Evolutionary conservation across 1,284 basidiomycete species (phyloP).

Genomic region (Fomitopsis betulina): DNA sequence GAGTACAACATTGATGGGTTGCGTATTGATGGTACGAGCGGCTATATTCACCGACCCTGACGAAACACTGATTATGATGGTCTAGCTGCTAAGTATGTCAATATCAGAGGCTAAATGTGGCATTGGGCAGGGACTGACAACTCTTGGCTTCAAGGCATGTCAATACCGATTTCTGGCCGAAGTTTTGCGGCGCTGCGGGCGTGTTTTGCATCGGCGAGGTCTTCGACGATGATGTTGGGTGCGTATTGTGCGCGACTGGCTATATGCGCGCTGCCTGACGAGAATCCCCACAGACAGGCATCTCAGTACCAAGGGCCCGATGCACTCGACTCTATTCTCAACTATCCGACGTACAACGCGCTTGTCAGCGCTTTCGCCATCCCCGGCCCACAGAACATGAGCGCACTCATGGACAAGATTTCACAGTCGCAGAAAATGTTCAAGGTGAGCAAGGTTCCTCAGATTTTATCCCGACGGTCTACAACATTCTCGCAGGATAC

Average conservation of each 20-base stretch:
- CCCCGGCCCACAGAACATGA: conserved; percentile 30
- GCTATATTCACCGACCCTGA: background rate
- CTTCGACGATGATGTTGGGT: conserved; percentile 56
- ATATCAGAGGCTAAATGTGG: background rate
- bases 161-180: conserved; percentile 63
- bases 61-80: background rate
- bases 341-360: conserved; percentile 50
- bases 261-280: background rate
- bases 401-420: conserved; percentile 27
- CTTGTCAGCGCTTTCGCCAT: conserved; percentile 34
- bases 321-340: conserved; percentile 44
- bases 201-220: conserved; percentile 88
- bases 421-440: conserved; percentile 29
- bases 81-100: conserved; percentile 44
- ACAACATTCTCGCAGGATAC: conserved; percentile 17
- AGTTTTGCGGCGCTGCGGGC: conserved; percentile 66
- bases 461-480: background rate
- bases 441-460: conserved; percentile 17
- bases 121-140: background rate
- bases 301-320: conserved; percentile 28
- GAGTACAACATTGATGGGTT: conserved; percentile 70
- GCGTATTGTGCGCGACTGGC: conserved; percentile 16
- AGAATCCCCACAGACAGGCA: conserved; percentile 15
- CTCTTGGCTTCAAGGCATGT: conserved; percentile 45
- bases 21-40: conserved; percentile 60